phyloP scores from a whole-genome alignment of 1,139 yeast genomes.

The Candida tetrigidarum region DNA sequence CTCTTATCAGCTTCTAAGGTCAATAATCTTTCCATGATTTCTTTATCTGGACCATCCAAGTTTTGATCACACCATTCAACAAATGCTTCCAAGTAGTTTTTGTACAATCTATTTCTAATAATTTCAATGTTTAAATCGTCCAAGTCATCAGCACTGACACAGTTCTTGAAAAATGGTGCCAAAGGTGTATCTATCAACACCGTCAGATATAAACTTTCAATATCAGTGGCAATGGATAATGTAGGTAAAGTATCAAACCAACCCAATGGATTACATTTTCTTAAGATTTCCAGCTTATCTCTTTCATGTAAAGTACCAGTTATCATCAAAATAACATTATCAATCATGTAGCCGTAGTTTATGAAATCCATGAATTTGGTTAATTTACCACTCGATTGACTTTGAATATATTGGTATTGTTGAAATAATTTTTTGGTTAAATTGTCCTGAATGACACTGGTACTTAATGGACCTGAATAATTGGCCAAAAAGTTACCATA shows the following conservation, averaged over 20 bases:
- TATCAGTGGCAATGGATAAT: constrained; percentile 89
- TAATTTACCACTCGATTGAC: constrained; percentile 82
- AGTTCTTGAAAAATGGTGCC: constrained; percentile 94
- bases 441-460: constrained; percentile 80
- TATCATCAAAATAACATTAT: constrained; percentile 93
- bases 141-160: constrained; percentile 90
- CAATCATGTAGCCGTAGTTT: constrained; percentile 97
- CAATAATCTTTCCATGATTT: constrained; percentile 76
- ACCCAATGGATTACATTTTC: constrained; percentile 95
- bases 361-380: constrained; percentile 87
- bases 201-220: constrained; percentile 88
- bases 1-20: constrained; percentile 96
- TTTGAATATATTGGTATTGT: constrained; percentile 83
- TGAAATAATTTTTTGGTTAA: constrained; percentile 75
- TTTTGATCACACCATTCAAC: constrained; percentile 62
- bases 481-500: constrained; percentile 90
- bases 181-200: constrained; percentile 97
- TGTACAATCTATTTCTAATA: constrained; percentile 87
- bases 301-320: constrained; percentile 97
- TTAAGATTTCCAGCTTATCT: constrained; percentile 83
- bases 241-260: constrained; percentile 99
- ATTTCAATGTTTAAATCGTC: constrained; percentile 96
- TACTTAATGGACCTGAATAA: constrained; percentile 79
- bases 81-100: constrained; percentile 92
- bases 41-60: constrained; percentile 76